A percentile compares a stretch with the other conserved stretches of the same genome.
phyloP scores from a whole-genome alignment of 768 basidiomycete genomes.

The Boletus sp. region DNA sequence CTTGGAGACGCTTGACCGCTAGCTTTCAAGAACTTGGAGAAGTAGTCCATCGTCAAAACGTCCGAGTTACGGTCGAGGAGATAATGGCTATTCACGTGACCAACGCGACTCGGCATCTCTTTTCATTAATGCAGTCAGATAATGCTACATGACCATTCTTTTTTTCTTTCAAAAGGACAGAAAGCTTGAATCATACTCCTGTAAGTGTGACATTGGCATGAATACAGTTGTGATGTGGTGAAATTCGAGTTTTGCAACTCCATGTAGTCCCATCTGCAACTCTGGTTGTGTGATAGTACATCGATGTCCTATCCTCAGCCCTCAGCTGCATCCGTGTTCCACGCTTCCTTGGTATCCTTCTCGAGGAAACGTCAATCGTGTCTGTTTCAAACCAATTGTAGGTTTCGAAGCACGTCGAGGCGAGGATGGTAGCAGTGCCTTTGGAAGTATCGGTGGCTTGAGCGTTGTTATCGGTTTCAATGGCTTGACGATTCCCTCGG shows the following conservation, averaged over 20 bases:
- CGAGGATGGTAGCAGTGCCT: slow-evolving; percentile 16
- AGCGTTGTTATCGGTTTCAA: slow-evolving; percentile 31
- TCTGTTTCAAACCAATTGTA: slow-evolving; percentile 15
- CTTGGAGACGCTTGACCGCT: slow-evolving; percentile 45
- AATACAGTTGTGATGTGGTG: too few relatives aligned
- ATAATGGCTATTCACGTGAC: slow-evolving; percentile 14
- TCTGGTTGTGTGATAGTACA: too few relatives aligned
- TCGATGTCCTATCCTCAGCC: background rate
- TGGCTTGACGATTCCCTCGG: slow-evolving; percentile 4
- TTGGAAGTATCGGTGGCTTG: slow-evolving; percentile 28
- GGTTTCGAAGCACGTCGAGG: slow-evolving; percentile 5
- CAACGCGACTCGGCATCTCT: background rate
- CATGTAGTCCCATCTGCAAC: too few relatives aligned
- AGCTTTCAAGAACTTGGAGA: slow-evolving; percentile 68
- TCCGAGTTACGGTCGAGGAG: background rate
- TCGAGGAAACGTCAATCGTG: slow-evolving; percentile 17
- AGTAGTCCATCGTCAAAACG: slow-evolving; percentile 65
- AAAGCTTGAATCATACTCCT: too few relatives aligned
- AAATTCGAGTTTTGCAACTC: too few relatives aligned
- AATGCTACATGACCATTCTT: too few relatives aligned
- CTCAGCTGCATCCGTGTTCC: background rate
- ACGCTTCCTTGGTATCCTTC: background rate
- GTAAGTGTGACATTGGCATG: too few relatives aligned
- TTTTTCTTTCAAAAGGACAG: too few relatives aligned
- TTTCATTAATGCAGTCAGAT: too few relatives aligned